Evolutionary conservation across 768 basidiomycete genomes (phyloP), one percentile per base, ranked within the genome.

Genomic region (Goffeauzyma gilvescens): DNA sequence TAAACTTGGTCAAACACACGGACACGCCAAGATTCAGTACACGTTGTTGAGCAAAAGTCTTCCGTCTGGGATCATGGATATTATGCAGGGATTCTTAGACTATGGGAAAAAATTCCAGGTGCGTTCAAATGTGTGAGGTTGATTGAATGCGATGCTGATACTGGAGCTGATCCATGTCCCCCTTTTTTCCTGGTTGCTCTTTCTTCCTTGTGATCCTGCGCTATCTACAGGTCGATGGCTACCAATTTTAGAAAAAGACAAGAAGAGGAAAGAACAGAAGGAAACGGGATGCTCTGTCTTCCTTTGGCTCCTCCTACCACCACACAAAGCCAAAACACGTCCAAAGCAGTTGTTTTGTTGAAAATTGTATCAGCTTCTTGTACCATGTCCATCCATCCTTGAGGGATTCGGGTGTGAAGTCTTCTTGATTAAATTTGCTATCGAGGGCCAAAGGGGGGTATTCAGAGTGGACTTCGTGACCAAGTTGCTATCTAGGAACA

Each of bases 1-100:
- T 75, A 90, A 89, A 64, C 72, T 98, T 5, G 85, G 87, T 5
- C 79, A 79, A 62, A 75, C 81, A 28, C 86, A 96, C 51, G 93
- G 93, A 0, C 81, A 86, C 53, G 80, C 77, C 48, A 96, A 96
- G 67, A 86, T 96, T 48, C 75, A 78, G 40, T 93, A 84, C 59
- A 89, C 89, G 6, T 65, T 98, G 21, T 65, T 93, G 42, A 90
- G 86, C 58, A 89, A 93, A 82, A 65, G 62, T 46, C 69, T 96
- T 6, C 89, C 89, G 1, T 81, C 85, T 2, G 72, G 80, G 6
- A 80, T 93, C 43, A 68, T 81, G 54, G 86, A 82, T 67, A 81
- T 93, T 52, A 86, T 96, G 83, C 78, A 87, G 50, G 77, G 79
- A 48, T 87, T 85, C 60, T 66, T 90, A 60, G 74, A 78, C 53